Conservation (phyloP, 768 basidiomycete genomes). For the Tylopilus sp. region DNA sequence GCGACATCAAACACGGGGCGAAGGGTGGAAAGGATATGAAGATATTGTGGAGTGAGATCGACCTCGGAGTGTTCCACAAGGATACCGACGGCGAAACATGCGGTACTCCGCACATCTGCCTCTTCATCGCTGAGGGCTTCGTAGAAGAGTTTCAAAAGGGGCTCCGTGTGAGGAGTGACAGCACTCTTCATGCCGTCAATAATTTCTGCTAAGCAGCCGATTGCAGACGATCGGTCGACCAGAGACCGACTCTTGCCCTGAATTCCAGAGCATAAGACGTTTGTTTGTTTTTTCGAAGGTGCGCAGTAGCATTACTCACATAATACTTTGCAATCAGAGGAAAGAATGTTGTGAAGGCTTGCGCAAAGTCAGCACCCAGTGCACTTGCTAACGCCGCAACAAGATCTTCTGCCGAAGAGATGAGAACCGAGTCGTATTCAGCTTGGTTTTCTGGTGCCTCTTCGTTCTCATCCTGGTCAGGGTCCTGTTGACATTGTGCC, state of each 20-base stretch:
- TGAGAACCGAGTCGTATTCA: constrained; percentile 94
- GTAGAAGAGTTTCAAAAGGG: constrained; percentile 81
- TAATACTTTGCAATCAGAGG: constrained; percentile 91
- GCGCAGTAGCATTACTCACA: constrained; percentile 45
- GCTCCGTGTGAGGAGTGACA: constrained; percentile 80
- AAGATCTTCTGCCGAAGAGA: constrained; percentile 91
- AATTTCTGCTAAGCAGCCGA: constrained; percentile 93
- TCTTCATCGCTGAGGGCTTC: constrained; percentile 80
- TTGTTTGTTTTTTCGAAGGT: background rate
- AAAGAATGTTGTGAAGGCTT: constrained; percentile 82
- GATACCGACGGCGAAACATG: constrained; percentile 90
- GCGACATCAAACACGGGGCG: constrained; percentile 75
- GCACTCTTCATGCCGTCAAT: constrained; percentile 87
- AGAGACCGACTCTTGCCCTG: constrained; percentile 84
- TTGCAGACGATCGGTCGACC: constrained; percentile 89
- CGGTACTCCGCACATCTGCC: constrained; percentile 93
- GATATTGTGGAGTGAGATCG: constrained; percentile 81
- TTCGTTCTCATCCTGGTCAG: constrained; percentile 85
- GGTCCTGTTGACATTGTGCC: constrained; percentile 94
- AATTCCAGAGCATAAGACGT: background rate
- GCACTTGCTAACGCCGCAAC: constrained; percentile 84
- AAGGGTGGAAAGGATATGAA: constrained; percentile 71
- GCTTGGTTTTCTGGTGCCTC: constrained; percentile 87
- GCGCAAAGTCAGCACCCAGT: constrained; percentile 80
- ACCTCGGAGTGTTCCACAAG: constrained; percentile 82